Evolutionary conservation across 164 flowering plant genomes (phyloP).

Genomic region (Echeveria elegans): DNA sequence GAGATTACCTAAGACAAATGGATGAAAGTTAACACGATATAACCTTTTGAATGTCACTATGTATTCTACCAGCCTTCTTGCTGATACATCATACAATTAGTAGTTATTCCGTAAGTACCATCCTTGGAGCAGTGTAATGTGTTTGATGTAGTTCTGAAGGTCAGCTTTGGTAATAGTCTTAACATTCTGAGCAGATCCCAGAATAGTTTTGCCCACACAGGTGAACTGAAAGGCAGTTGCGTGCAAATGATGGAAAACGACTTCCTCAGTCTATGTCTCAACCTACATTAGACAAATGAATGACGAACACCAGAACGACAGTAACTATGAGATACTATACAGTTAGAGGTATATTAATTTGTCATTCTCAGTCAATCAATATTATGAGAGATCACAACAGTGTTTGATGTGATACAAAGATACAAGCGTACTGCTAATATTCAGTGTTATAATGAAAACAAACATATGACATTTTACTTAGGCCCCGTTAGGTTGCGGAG

Average conservation of each 20-base stretch:
- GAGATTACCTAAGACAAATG: constrained; percentile 54
- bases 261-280: constrained; percentile 82
- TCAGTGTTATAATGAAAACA: no score
- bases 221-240: constrained; percentile 96
- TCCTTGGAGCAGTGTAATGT: constrained; percentile 88
- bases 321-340: not conserved
- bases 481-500: no score
- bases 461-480: no score
- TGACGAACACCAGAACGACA: not conserved
- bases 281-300: constrained; percentile 37
- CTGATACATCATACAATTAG: not conserved
- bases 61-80: not conserved
- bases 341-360: not conserved
- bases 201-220: constrained; percentile 86
- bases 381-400: no score
- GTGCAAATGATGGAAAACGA: constrained; percentile 93
- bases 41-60: not conserved
- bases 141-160: constrained; percentile 67
- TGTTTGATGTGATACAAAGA: no score
- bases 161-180: constrained; percentile 58
- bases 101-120: constrained; percentile 38
- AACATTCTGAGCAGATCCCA: constrained; percentile 84
- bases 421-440: no score
- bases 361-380: not conserved
- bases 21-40: not conserved